Conservation (phyloP, 1,284 basidiomycete genomes). For the Heterobasidion annosum region DNA sequence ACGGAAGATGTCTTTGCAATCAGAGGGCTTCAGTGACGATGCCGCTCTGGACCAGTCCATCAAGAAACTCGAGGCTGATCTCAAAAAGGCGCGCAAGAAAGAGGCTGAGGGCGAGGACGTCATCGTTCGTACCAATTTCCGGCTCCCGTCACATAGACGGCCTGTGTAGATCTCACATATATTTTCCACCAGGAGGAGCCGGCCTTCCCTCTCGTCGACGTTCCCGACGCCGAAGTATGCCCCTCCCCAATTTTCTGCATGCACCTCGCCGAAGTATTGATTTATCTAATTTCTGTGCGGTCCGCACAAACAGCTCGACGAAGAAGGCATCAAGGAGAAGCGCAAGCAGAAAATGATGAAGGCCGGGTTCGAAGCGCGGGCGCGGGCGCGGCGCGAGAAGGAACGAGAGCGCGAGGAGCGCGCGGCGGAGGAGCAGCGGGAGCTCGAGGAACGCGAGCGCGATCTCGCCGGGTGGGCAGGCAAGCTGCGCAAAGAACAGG, state of each 20-base stretch:
- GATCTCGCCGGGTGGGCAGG: slow-evolving; percentile 69
- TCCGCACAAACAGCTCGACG: slow-evolving; percentile 55
- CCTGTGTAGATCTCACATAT: neutral
- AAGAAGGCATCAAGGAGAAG: slow-evolving; percentile 93
- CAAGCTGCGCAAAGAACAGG: slow-evolving; percentile 68
- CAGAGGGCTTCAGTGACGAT: slow-evolving; percentile 63
- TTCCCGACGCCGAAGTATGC: slow-evolving; percentile 79
- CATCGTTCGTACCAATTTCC: slow-evolving; percentile 12
- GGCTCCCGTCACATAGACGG: neutral
- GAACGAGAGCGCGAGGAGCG: slow-evolving; percentile 74
- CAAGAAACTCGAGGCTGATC: slow-evolving; percentile 27
- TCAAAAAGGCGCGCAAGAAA: slow-evolving; percentile 39
- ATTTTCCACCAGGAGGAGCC: slow-evolving; percentile 59
- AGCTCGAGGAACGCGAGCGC: slow-evolving; percentile 71
- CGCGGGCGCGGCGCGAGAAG: slow-evolving; percentile 82
- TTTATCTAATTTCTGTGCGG: neutral
- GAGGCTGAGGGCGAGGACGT: slow-evolving; percentile 52
- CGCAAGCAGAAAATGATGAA: slow-evolving; percentile 90
- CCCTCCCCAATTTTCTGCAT: neutral
- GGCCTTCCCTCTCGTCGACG: slow-evolving; percentile 83
- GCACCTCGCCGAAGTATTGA: neutral
- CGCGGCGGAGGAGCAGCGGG: slow-evolving; percentile 63
- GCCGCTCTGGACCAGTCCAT: slow-evolving; percentile 23
- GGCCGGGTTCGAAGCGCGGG: slow-evolving; percentile 90
- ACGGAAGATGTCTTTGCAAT: slow-evolving; percentile 44